Conservation (phyloP, 129 eudicot genomes). For the Centrapalus pauciflorus region DNA sequence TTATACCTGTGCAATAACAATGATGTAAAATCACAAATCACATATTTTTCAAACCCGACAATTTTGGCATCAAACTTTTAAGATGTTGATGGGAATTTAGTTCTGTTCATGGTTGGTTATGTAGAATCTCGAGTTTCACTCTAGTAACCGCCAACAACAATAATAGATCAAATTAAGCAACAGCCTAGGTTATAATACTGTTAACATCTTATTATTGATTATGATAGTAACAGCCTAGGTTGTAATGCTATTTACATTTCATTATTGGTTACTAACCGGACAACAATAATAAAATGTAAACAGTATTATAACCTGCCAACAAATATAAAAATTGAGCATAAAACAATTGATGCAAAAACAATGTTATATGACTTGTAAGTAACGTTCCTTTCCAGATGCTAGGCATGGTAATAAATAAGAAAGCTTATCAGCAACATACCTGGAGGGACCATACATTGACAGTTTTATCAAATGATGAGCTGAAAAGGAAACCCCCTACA, state of each 20-base stretch:
- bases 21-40: not conserved
- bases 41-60: not conserved
- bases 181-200: no score
- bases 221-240: no score
- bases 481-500: slow-evolving; percentile 80
- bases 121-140: not conserved
- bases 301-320: not conserved
- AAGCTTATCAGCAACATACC: slow-evolving; percentile 19
- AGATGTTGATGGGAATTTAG: no score
- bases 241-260: no score
- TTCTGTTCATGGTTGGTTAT: not conserved
- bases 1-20: not conserved
- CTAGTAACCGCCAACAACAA: not conserved
- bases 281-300: no score
- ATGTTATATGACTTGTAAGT: no score
- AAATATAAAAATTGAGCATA: not conserved
- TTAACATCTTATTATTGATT: no score
- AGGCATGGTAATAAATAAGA: not conserved
- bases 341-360: not conserved
- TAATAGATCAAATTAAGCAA: no score
- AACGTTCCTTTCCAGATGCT: no score
- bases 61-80: not conserved
- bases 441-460: slow-evolving; percentile 76
- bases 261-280: no score
- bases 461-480: slow-evolving; percentile 81